Conservation (phyloP, 2,329 filamentous ascomycete species). For the Trichoderma oligosporum region DNA sequence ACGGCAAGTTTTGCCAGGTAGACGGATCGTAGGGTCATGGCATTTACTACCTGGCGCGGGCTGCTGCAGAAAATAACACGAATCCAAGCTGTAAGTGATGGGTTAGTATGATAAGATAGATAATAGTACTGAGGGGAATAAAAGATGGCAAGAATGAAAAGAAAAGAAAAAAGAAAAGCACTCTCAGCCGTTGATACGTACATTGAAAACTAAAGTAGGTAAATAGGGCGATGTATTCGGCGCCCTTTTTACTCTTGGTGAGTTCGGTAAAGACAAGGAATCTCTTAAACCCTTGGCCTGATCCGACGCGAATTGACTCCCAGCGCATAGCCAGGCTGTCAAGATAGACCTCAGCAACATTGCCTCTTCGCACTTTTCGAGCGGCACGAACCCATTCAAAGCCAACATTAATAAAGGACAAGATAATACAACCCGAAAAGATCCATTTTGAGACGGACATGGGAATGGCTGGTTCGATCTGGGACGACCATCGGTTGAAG, state of each 20-base stretch:
- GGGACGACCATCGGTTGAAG: constrained; percentile 84
- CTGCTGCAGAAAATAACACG: constrained; percentile 87
- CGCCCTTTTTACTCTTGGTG: constrained; percentile 86
- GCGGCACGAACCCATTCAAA: constrained; percentile 78
- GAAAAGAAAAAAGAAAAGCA: background rate
- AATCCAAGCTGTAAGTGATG: constrained; percentile 64
- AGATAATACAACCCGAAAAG: constrained; percentile 86
- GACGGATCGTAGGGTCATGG: constrained; percentile 80
- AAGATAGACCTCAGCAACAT: constrained; percentile 87
- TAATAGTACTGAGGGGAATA: too few relatives aligned
- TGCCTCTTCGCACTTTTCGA: constrained; percentile 76
- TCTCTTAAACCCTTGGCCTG: constrained; percentile 75
- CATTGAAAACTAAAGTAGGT: constrained; percentile 76
- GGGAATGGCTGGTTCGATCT: constrained; percentile 73
- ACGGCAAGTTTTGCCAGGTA: constrained; percentile 69
- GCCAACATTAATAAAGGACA: constrained; percentile 77
- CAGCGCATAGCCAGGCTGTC: constrained; percentile 81
- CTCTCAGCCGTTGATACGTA: constrained; percentile 33
- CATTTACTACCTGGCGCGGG: constrained; percentile 87
- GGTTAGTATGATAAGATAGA: background rate
- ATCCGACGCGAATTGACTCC: constrained; percentile 73
- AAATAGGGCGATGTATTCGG: constrained; percentile 86
- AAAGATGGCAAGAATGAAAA: too few relatives aligned
- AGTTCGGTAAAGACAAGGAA: constrained; percentile 91
- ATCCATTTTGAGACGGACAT: constrained; percentile 88